Evolutionary conservation across 495 filamentous ascomycete species (phyloP), one percentile per base, ranked within the genome.

Genomic region (Penicillium antarcticum): DNA sequence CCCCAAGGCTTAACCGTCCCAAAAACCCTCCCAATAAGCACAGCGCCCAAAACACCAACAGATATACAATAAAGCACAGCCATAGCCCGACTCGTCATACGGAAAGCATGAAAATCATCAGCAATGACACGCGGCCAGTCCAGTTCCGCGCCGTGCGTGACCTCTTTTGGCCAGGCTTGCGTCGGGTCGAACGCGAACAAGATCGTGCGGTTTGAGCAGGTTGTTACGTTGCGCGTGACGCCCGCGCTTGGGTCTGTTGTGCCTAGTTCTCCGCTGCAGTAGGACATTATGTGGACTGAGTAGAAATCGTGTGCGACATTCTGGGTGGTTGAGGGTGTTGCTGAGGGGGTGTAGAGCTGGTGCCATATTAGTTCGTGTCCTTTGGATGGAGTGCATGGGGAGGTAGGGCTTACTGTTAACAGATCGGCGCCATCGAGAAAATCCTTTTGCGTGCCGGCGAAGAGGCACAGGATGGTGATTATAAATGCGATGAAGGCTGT

Each of bases 231-330:
- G 53, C 77, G 76, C 5, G 74, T 66, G 7, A 62, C 60, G 10
- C 66, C 49, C 12, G 71, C 31, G n/a, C 69, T 48, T 1, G 69
- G 52, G 51, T 75, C 52, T 3, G 24, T 37, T n/a, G 51, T 26
- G 10, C 17, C 61, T 61, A 72, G 78, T 83, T 60, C 74, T 60
- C 89, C 88, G 49, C 79, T 73, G 67, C 89, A 92, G 58, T 84
- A 79, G 48, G 82, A 76, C 68, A 90, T 79, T 43, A 89, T 60
- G 57, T 92, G 86, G 17, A 84, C 58, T 35, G 82, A 83, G 68
- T 92, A 92, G 70, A 86, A 95, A 56, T 88, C 76, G n/a, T 81
- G 73, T 43, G 88, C 75, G 12, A 80, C 80, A 5, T 84, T 29
- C 7, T 6, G 26, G 26, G 2, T 29, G 26, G 8, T 6, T 29